These are phyloP conservation scores for Colletotrichum simmondsii DNA, from an alignment of 2,329 filamentous ascomycete genomes.

Conservation along the genomic window DNA sequence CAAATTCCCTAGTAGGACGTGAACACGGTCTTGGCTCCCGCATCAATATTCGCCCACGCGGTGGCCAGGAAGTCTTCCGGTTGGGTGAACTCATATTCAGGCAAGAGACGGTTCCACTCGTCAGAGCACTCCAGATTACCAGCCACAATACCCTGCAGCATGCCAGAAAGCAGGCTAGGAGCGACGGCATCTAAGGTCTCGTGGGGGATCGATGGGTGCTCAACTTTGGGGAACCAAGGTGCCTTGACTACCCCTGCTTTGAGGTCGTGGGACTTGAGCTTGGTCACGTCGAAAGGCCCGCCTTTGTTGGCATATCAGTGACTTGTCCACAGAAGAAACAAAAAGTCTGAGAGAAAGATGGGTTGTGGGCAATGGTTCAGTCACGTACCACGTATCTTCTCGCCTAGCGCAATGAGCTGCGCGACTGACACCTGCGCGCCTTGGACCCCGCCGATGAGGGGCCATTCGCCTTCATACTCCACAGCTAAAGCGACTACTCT, in stretches of 20 bases:
- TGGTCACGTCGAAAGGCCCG: constrained; percentile 48
- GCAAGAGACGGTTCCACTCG: constrained; percentile 57
- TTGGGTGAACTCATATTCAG: constrained; percentile 54
- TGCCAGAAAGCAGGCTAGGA: constrained; percentile 39
- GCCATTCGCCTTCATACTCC: constrained; percentile 57
- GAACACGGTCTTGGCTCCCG: neutral
- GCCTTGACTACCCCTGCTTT: constrained; percentile 51
- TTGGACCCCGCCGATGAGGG: constrained; percentile 51
- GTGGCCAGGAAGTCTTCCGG: constrained; percentile 53
- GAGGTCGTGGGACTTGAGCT: constrained; percentile 59
- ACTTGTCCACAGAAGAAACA: too few relatives aligned
- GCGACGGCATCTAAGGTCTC: constrained; percentile 37
- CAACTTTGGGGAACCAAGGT: constrained; percentile 51
- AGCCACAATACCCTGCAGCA: constrained; percentile 45
- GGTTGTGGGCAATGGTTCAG: too few relatives aligned
- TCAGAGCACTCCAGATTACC: constrained; percentile 52
- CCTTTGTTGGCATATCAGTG: neutral
- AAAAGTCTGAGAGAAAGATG: too few relatives aligned
- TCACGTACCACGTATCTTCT: constrained; percentile 52
- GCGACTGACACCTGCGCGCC: constrained; percentile 48
- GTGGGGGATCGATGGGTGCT: constrained; percentile 38
- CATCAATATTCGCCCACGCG: constrained; percentile 44
- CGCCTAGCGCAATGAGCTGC: constrained; percentile 52
- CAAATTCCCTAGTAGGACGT: neutral
- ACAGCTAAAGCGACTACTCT: constrained; percentile 51